Conservation (phyloP, 2,329 filamentous ascomycete genomes). For the Cladosporium colombiae region DNA sequence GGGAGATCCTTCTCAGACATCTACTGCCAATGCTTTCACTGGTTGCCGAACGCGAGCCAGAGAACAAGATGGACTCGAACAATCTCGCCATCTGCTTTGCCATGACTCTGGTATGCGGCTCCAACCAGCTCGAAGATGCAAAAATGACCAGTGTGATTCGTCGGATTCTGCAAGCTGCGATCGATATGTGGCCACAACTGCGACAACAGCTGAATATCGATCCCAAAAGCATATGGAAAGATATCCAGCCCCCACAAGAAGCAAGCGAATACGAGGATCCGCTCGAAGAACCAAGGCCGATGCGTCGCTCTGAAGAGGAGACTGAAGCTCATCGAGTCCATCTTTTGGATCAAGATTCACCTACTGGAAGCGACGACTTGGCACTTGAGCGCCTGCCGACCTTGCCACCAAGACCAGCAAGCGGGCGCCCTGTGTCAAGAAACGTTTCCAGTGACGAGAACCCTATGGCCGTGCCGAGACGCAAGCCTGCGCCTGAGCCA, state of each 20-base stretch:
- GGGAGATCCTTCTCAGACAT: slow-evolving; percentile 53
- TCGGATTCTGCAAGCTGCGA: slow-evolving; percentile 50
- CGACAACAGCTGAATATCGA: slow-evolving; percentile 45
- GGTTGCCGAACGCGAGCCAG: slow-evolving; percentile 47
- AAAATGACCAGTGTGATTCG: slow-evolving; percentile 55
- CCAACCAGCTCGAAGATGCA: slow-evolving; percentile 57
- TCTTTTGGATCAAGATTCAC: slow-evolving; percentile 45
- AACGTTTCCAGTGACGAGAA: slow-evolving; percentile 22
- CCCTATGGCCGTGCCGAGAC: slow-evolving; percentile 23
- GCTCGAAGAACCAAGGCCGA: slow-evolving; percentile 35
- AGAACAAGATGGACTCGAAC: slow-evolving; percentile 57
- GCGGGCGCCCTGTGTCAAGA: slow-evolving; percentile 16
- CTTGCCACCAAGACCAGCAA: slow-evolving; percentile 40
- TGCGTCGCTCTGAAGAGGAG: slow-evolving; percentile 19
- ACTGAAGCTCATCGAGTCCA: slow-evolving; percentile 44
- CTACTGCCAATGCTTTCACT: slow-evolving; percentile 53
- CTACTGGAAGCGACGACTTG: slow-evolving; percentile 24
- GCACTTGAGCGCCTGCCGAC: slow-evolving; percentile 32
- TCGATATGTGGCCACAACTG: slow-evolving; percentile 49
- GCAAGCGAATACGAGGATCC: slow-evolving; percentile 52
- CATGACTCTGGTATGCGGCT: slow-evolving; percentile 53
- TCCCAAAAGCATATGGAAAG: slow-evolving; percentile 39
- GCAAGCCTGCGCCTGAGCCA: slow-evolving; percentile 47
- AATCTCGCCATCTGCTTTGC: slow-evolving; percentile 58
- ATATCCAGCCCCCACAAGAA: slow-evolving; percentile 44